Percentiles rank a stretch among this genome's conserved stretches.
These are phyloP conservation scores for Pichia manshurica DNA, from an alignment of 805 yeast genomes.

Conservation along the genomic window DNA sequence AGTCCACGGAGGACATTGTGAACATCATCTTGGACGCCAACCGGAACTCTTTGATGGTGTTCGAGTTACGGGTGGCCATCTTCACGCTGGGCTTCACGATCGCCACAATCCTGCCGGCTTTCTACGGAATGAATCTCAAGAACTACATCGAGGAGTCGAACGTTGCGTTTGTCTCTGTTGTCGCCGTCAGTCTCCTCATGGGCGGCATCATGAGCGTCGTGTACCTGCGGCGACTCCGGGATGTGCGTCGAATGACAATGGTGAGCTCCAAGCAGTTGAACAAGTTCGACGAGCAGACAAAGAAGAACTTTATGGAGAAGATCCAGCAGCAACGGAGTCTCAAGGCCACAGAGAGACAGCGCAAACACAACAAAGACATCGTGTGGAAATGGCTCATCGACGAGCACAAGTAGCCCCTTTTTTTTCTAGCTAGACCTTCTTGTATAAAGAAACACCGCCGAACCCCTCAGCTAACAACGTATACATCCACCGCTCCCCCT, in stretches of 20 bases:
- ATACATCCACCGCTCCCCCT: too few relatives aligned
- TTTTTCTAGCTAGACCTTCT: too few relatives aligned
- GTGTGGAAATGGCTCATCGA: slow-evolving; percentile 54
- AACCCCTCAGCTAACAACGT: too few relatives aligned
- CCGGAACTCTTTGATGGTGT: slow-evolving; percentile 82
- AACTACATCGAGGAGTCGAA: slow-evolving; percentile 69
- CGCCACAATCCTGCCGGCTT: slow-evolving; percentile 80
- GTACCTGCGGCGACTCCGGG: slow-evolving; percentile 51
- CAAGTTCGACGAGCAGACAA: slow-evolving; percentile 25
- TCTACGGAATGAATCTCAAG: slow-evolving; percentile 82
- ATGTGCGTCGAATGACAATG: slow-evolving; percentile 65
- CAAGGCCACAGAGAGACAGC: neutral
- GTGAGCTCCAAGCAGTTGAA: slow-evolving; percentile 33
- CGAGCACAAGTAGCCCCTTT: slow-evolving; percentile 30
- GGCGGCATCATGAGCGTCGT: slow-evolving; percentile 50
- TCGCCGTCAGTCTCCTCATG: slow-evolving; percentile 44
- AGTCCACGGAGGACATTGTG: slow-evolving; percentile 88
- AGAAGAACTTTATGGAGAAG: slow-evolving; percentile 13
- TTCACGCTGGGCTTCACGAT: slow-evolving; percentile 81
- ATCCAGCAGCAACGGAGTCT: slow-evolving; percentile 5
- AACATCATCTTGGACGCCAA: slow-evolving; percentile 88
- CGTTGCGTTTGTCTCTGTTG: slow-evolving; percentile 56
- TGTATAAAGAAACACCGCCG: too few relatives aligned
- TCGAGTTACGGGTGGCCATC: slow-evolving; percentile 75
- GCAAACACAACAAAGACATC: slow-evolving; percentile 34